Evolutionary conservation across 768 basidiomycete genomes (phyloP), one percentile per base, ranked within the genome.

Genomic region (Rubroboletus pulcherrimus): DNA sequence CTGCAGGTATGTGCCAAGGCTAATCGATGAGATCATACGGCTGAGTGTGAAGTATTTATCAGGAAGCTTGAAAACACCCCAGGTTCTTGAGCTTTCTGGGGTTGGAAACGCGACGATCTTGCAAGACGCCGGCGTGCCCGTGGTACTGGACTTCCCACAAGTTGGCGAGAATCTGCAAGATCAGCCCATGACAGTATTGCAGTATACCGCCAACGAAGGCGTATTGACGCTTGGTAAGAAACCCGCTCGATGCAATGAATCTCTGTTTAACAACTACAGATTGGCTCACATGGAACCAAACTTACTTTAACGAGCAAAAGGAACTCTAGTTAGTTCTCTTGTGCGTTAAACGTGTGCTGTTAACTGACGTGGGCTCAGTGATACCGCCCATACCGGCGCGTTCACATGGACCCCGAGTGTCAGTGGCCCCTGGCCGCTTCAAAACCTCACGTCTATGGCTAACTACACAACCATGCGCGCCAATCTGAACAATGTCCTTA

Each of bases 101-200:
- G 24, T 49, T 8, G 48, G 48, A n/a, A 49, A 37, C 15, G 48
- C 33, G 26, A 49, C 35, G 11, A 29, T 49, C 26, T 49, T 38
- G 35, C 17, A 14, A 29, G n/a, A 19, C 4, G 35, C 17, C 11
- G 48, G 35, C 10, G 11, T 40, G 10, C 26, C 48, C 3, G 35
- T 41, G 12, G 48, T 49, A 8, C 35, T 49, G 17, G 35, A 33
- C 12, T 53, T 39, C 9, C 30, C 53, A 12, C 11, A 42, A 15
- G 17, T 51, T 19, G 53, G 53, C 31, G 53, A 51, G 31, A 51
- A 54, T 17, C 33, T 54, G 6, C 48, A 54, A 24, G 53, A 51
- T 11, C 53, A 54, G 10, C 24, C 39, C 5, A 10, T 42, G 33
- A 29, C 39, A 3, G n/a, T 2, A 9, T 51, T 15, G 9, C 48